Evolutionary conservation across 164 flowering plant species (phyloP).

Genomic region (Litsea cubeba): DNA sequence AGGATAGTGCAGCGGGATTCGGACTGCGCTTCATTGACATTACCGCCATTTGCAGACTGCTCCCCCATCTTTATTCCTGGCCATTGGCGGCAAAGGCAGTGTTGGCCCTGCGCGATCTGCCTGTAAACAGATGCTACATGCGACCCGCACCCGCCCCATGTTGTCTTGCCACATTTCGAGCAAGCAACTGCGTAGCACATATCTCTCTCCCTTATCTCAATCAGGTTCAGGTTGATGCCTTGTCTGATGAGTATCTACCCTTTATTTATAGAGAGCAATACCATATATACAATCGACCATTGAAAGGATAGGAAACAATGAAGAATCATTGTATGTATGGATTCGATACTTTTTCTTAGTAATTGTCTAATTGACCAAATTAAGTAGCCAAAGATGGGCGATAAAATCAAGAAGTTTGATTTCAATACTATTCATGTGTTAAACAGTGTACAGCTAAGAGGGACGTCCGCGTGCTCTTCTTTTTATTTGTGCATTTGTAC

Average conservation of each 20-base stretch:
- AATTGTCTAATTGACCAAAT: too few species aligned
- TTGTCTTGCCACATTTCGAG: conserved; percentile 33
- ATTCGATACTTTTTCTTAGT: too few species aligned
- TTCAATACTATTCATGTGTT: too few species aligned
- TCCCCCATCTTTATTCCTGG: conserved; percentile 31
- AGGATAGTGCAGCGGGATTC: too few species aligned
- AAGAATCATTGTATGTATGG: background rate
- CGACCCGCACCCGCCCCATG: conserved; percentile 54
- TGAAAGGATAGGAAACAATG: background rate
- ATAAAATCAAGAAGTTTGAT: too few species aligned
- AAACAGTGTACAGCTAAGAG: too few species aligned
- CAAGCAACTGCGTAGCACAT: conserved; percentile 49
- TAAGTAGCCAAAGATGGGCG: too few species aligned
- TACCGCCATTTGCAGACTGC: background rate
- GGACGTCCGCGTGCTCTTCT: too few species aligned
- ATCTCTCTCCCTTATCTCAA: background rate
- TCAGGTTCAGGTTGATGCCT: too few species aligned
- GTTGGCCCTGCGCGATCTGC: conserved; percentile 30
- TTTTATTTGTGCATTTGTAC: too few species aligned
- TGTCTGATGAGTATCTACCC: background rate
- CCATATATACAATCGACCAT: background rate
- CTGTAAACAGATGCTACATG: conserved; percentile 41
- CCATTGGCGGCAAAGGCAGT: conserved; percentile 43
- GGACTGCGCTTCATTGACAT: too few species aligned
- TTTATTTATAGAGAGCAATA: background rate